Evolutionary conservation across 2,329 filamentous ascomycete species (phyloP), one percentile per base, ranked within the genome.

Genomic region (Blastomyces gilchristii): DNA sequence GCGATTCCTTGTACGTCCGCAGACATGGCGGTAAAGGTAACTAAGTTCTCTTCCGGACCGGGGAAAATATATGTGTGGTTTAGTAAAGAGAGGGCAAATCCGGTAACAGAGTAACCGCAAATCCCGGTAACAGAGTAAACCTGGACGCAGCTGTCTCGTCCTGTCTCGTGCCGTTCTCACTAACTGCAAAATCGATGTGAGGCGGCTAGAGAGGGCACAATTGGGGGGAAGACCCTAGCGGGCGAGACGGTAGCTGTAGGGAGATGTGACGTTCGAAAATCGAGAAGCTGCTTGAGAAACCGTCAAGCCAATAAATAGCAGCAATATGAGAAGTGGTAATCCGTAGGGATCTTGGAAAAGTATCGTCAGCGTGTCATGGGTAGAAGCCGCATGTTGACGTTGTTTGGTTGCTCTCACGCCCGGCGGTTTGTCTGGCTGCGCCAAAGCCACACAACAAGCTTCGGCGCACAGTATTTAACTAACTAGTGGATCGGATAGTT

Each of bases 1-100:
- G 74, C 75, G 39, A 70, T 67, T 28, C 69, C 65, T 34, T 71
- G 68, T 28, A 74, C 67, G 62, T 76, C 74, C 57, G 71, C 67
- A 54, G 74, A 66, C 75, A 77, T 77, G 39, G 49, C 60, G 50
- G 28, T 1, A 45, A 14, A 34, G 41, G 41, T 34, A 50, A 9
- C n/a, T 50, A 25, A 18, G n/a, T 28, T 8, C n/a, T 39, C n/a
- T 41, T 41, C 37, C 31, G 8, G 22, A 57, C 18, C 2, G 31
- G 52, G 34, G 14, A 18, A 28, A 22, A 22, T 22, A 9, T 12
- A n/a, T 54, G 31, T 54, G 28, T 45, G 8, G 37, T 22, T 43
- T 6, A 28, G 7, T 22, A 22, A 14, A 58, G 56, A 58, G 39
- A 12, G n/a, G 6, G 28, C 7, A 28, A 45, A 25, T 34, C 16